A percentile compares a stretch with the other conserved stretches of the same genome.
phyloP scores from a whole-genome alignment of 2,329 filamentous ascomycete species.

The Botrytis sinoallii region DNA sequence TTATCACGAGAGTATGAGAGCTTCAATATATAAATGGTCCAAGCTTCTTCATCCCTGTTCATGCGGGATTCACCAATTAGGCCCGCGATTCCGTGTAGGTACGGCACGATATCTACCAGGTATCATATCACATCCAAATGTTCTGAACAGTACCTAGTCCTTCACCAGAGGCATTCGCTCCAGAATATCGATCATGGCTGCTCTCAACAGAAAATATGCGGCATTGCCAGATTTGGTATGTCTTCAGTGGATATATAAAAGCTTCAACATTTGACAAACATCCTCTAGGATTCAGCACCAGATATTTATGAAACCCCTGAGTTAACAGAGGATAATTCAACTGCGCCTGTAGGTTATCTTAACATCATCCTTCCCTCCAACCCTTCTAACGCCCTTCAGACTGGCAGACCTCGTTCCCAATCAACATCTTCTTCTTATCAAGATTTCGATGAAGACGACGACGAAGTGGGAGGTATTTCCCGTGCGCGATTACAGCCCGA shows the following conservation, averaged over 20 bases:
- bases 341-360: constrained; percentile 62
- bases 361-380: not conserved
- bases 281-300: constrained; percentile 73
- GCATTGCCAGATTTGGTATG: constrained; percentile 73
- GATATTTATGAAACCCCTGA: constrained; percentile 98
- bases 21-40: not conserved
- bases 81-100: not conserved
- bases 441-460: constrained; percentile 61
- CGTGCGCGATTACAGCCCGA: constrained; percentile 72
- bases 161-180: not conserved
- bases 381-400: constrained; percentile 28
- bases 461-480: constrained; percentile 67
- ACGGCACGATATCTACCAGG: not conserved
- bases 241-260: not conserved
- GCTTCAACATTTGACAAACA: constrained; percentile 11
- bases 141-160: not conserved
- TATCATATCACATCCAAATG: constrained; percentile 1
- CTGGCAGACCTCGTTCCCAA: constrained; percentile 49
- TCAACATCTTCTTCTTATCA: constrained; percentile 55
- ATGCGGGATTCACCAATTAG: not conserved
- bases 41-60: not conserved
- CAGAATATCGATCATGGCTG: constrained; percentile 53
- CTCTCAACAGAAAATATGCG: constrained; percentile 73
- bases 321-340: constrained; percentile 84
- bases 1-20: not conserved